These are phyloP conservation scores for Sambucus nigra DNA, from an alignment of 129 eudicot genomes.

Conservation along the genomic window DNA sequence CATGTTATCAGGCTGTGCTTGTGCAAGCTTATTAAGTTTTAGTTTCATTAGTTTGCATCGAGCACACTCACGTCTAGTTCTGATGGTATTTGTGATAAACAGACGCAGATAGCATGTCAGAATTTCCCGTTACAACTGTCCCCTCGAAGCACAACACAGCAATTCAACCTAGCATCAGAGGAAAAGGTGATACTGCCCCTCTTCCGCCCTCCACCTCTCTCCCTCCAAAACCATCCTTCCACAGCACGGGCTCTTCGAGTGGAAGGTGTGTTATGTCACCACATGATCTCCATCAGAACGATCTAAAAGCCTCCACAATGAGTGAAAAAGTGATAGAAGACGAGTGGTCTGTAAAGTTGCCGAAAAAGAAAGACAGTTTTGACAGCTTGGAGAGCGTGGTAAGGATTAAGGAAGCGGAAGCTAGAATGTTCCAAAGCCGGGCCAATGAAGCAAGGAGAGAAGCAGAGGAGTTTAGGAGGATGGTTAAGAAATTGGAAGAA, in stretches of 20 bases:
- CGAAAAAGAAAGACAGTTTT: constrained; percentile 52
- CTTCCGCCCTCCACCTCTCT: constrained; percentile 27
- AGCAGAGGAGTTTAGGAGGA: constrained; percentile 48
- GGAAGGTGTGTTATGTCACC: constrained; percentile 23
- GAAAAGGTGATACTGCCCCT: constrained; percentile 22
- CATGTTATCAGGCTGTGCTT: no score
- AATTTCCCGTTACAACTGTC: constrained; percentile 23
- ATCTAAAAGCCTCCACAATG: constrained; percentile 22
- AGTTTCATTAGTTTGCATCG: not conserved
- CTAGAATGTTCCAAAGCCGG: constrained; percentile 69
- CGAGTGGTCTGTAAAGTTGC: constrained; percentile 70
- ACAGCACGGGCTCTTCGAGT: constrained; percentile 41
- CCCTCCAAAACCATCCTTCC: constrained; percentile 30
- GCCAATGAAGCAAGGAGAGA: constrained; percentile 84
- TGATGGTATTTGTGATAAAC: constrained; percentile 8
- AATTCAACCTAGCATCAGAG: constrained; percentile 14
- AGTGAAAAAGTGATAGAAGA: constrained; percentile 46
- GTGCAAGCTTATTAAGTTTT: no score
- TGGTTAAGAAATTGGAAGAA: constrained; percentile 64
- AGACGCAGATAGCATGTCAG: constrained; percentile 35
- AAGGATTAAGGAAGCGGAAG: constrained; percentile 75
- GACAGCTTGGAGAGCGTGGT: constrained; percentile 80
- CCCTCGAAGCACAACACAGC: constrained; percentile 27
- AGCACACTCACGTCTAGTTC: not conserved
- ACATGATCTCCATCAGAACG: constrained; percentile 29